Evolutionary conservation across 441 rosid genomes (phyloP).

Genomic region (Hypseocharis bilobata): DNA sequence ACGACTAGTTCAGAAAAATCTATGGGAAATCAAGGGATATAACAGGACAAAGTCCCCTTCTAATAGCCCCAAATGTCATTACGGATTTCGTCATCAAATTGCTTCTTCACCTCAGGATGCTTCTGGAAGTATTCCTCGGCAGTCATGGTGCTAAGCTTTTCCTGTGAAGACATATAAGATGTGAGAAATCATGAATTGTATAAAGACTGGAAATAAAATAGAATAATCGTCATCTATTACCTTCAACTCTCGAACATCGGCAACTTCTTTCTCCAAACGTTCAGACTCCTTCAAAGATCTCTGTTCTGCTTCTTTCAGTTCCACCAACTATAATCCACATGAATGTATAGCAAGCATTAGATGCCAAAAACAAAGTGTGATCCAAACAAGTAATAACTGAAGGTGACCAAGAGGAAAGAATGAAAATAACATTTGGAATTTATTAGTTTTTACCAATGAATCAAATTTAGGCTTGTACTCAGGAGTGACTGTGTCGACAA

Average conservation of each 20-base stretch:
- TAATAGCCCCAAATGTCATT: slow-evolving; percentile 84
- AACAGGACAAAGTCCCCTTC: no score
- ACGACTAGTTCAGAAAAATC: slow-evolving; percentile 13
- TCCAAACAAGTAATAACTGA: background rate
- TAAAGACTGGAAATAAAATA: background rate
- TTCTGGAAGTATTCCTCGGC: slow-evolving; percentile 91
- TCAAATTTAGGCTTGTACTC: slow-evolving; percentile 87
- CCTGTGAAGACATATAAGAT: slow-evolving; percentile 31
- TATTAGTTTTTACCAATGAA: slow-evolving; percentile 46
- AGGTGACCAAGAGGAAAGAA: background rate
- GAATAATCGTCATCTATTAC: slow-evolving; percentile 27
- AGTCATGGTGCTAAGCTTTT: slow-evolving; percentile 93
- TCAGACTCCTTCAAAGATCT: slow-evolving; percentile 72
- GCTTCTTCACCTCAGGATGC: slow-evolving; percentile 90
- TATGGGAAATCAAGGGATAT: slow-evolving; percentile 5
- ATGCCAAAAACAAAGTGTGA: background rate
- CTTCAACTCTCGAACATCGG: slow-evolving; percentile 72
- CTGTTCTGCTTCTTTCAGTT: slow-evolving; percentile 78
- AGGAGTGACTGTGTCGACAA: slow-evolving; percentile 73
- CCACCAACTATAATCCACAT: slow-evolving; percentile 48
- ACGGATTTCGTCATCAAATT: slow-evolving; percentile 94
- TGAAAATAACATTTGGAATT: background rate
- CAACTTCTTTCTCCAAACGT: slow-evolving; percentile 70
- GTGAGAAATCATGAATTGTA: background rate
- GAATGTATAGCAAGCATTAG: background rate